These are phyloP conservation scores for Russula virescens DNA, from an alignment of 768 basidiomycete genomes.

Conservation along the genomic window DNA sequence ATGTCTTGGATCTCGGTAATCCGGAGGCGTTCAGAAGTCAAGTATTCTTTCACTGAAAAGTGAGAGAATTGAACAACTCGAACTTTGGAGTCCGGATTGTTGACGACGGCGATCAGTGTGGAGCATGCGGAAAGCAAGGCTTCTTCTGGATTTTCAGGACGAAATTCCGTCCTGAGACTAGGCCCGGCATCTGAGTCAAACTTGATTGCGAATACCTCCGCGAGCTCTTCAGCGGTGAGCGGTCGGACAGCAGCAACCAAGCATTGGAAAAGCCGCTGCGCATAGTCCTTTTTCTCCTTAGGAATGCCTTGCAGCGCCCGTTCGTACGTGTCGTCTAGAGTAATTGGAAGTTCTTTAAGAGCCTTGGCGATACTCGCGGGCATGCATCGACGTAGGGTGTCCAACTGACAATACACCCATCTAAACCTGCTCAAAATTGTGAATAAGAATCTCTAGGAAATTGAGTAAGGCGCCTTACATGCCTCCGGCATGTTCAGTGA, in stretches of 20 bases:
- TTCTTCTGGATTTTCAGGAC: too few relatives aligned
- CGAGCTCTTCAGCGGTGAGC: not conserved
- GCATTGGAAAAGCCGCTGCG: not conserved
- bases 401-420: slow-evolving; percentile 2
- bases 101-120: too few relatives aligned
- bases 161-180: too few relatives aligned
- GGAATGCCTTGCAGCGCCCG: not conserved
- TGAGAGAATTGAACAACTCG: too few relatives aligned
- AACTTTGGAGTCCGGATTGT: too few relatives aligned
- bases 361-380: not conserved
- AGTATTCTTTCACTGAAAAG: too few relatives aligned
- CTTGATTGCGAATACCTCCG: not conserved
- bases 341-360: not conserved
- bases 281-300: not conserved
- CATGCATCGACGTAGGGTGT: not conserved
- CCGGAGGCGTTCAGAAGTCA: not conserved
- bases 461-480: not conserved
- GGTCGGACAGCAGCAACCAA: not conserved
- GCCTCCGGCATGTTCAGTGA: not conserved
- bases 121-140: too few relatives aligned
- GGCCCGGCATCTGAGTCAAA: too few relatives aligned
- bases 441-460: not conserved
- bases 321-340: not conserved
- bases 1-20: not conserved
- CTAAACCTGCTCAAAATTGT: not conserved